Evolutionary conservation across 2,329 filamentous ascomycete genomes (phyloP).

Genomic region (Lasiodiplodia sp.): DNA sequence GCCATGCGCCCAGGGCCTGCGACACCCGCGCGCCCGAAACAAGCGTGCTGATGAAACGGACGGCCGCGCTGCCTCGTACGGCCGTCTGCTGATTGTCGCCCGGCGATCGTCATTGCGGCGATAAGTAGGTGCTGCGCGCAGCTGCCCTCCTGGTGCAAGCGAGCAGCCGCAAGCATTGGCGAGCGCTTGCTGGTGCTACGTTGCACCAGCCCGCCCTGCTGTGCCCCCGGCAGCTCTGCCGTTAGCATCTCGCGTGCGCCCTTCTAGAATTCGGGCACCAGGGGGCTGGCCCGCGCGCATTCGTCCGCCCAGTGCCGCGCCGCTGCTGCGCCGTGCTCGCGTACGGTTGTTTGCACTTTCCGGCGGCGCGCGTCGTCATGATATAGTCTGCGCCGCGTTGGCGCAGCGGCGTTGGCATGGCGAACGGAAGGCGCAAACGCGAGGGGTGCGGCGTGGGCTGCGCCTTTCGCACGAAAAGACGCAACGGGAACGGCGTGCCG

Average conservation of each 20-base stretch:
- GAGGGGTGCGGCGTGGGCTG: background rate
- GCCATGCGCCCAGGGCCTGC: conserved; percentile 1
- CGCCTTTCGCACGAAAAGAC: background rate
- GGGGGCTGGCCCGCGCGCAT: background rate
- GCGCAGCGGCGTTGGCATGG: background rate
- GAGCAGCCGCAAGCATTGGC: conserved; percentile 11
- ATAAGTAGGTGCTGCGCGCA: conserved; percentile 1
- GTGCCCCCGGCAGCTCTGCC: conserved; percentile 8
- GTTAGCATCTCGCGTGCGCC: conserved; percentile 15
- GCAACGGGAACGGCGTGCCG: background rate
- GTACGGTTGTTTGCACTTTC: background rate
- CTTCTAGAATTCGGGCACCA: background rate
- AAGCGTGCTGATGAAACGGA: background rate
- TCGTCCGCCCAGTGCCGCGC: background rate
- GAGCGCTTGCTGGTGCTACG: background rate
- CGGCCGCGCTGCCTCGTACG: conserved; percentile 11
- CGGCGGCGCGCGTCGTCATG: background rate
- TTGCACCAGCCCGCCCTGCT: background rate
- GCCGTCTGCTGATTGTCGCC: conserved; percentile 14
- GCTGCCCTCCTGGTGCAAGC: background rate
- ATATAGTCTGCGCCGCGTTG: background rate
- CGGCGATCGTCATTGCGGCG: conserved; percentile 15
- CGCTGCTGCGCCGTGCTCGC: background rate
- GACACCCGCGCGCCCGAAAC: conserved; percentile 10
- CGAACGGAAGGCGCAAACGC: conserved; percentile 3